Evolutionary conservation across 169 alveolate genomes (phyloP), one percentile per base, ranked within the genome.

Genomic region (Cryptosporidium sp.): DNA sequence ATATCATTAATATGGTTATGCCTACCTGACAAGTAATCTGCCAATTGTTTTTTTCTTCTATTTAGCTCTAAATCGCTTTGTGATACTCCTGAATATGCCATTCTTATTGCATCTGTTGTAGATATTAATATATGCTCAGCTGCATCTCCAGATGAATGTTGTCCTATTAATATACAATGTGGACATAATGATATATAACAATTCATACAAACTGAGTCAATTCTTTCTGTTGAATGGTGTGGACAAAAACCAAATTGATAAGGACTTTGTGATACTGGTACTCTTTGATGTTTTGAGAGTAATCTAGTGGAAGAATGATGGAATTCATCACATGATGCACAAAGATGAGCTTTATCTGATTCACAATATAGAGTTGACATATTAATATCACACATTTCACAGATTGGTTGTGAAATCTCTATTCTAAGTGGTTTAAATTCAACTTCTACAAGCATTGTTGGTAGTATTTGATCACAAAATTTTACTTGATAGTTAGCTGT

Each of bases 211-310:
- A 94, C 97, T 42, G 91, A 93, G 73, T 96, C 97, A n/a, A 96
- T 80, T 84, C 94, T 91, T 75, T 96, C 97, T 18, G 96, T 89
- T 16, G 97, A 96, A 86, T 96, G 98, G 61, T 92, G 91, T 12
- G 96, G 95, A 73, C 98, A 96, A 42, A 91, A 91, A 6, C 98
- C 97, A 85, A 96, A 96, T 85, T 95, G 98, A 48, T 92, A 92
- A 45, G 98, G 98, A 6, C 97, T 95, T 91, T 96, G 96, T 21
- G 97, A 92, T 58, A 91, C 93, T 56, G 96, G 95, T 26, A 96
- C 93, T 61, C 98, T 92, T 44, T 71, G 91, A 85, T 96, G 98
- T 51, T 96, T 92, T 42, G 97, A 86, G 44, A 96, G 92, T 61
- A 96, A 92, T 52, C 93, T 91, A 61, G 94, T 94, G 44, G 94